These are phyloP conservation scores for Metschnikowia borealis DNA, from an alignment of 805 yeast genomes.

Conservation along the genomic window DNA sequence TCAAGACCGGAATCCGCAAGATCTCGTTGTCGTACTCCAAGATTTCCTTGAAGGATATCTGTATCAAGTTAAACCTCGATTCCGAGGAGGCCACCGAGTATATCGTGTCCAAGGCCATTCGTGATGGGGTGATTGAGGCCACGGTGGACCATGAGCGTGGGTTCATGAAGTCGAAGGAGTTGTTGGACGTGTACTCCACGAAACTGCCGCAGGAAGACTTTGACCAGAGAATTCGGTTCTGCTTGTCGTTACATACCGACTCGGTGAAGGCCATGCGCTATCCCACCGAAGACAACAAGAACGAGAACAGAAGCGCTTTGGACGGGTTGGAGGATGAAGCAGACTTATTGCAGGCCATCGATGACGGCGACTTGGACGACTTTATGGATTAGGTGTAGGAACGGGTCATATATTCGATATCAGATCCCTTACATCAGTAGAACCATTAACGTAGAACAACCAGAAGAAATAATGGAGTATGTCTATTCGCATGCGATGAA, in stretches of 20 bases:
- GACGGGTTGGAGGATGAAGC: constrained; percentile 38
- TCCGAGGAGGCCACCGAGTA: constrained; percentile 96
- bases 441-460: too few relatives aligned
- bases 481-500: too few relatives aligned
- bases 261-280: constrained; percentile 93
- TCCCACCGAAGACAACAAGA: constrained; percentile 47
- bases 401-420: too few relatives aligned
- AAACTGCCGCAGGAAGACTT: constrained; percentile 80
- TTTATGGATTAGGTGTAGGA: constrained; percentile 35
- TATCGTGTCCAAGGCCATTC: constrained; percentile 91
- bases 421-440: too few relatives aligned
- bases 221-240: constrained; percentile 91
- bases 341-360: constrained; percentile 44
- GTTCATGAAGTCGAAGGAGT: constrained; percentile 84
- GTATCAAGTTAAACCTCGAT: constrained; percentile 86
- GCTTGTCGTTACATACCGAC: constrained; percentile 85
- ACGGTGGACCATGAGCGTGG: constrained; percentile 86
- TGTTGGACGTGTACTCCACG: constrained; percentile 83
- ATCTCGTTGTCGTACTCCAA: constrained; percentile 86
- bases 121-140: constrained; percentile 97
- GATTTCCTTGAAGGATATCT: constrained; percentile 89
- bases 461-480: too few relatives aligned
- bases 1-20: constrained; percentile 94
- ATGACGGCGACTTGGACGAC: constrained; percentile 55
- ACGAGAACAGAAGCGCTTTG: constrained; percentile 26